Conservation (phyloP, 495 filamentous ascomycete genomes). For the Annulohypoxylon nitens region DNA sequence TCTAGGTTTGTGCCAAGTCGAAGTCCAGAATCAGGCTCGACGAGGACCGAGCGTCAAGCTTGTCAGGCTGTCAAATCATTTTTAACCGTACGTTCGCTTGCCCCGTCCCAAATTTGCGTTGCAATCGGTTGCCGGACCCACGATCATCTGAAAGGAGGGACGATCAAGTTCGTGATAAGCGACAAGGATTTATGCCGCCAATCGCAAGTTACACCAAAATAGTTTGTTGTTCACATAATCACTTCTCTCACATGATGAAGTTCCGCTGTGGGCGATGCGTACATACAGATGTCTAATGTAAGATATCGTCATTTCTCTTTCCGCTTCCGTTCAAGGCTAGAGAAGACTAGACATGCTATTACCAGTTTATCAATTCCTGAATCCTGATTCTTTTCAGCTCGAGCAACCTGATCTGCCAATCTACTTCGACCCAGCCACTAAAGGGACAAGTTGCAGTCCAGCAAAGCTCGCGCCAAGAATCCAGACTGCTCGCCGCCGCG, state of each 20-base stretch:
- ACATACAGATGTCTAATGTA: not conserved
- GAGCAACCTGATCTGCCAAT: not conserved
- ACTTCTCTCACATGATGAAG: not conserved
- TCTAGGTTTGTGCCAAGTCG: slow-evolving; percentile 5
- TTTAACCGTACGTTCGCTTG: slow-evolving; percentile 34
- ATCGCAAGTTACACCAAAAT: slow-evolving; percentile 29
- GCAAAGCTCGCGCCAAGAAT: slow-evolving; percentile 4
- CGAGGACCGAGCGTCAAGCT: slow-evolving; percentile 6
- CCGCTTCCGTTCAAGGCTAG: not conserved
- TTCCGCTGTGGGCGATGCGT: slow-evolving; percentile 2
- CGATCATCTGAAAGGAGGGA: slow-evolving; percentile 38
- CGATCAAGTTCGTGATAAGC: slow-evolving; percentile 43
- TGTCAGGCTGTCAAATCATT: slow-evolving; percentile 13
- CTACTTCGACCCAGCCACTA: slow-evolving; percentile 13
- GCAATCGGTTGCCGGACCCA: slow-evolving; percentile 26
- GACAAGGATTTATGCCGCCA: slow-evolving; percentile 31
- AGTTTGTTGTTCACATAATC: slow-evolving; percentile 3
- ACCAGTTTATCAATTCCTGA: not conserved
- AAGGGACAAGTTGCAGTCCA: not conserved
- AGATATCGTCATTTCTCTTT: not conserved
- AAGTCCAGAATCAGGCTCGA: slow-evolving; percentile 3
- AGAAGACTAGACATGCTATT: not conserved
- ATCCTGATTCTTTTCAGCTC: slow-evolving; percentile 24
- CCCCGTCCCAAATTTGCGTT: slow-evolving; percentile 36
- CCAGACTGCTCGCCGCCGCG: not conserved